These are phyloP conservation scores for Breynia disticha DNA, from an alignment of 441 rosid genomes.

Conservation along the genomic window DNA sequence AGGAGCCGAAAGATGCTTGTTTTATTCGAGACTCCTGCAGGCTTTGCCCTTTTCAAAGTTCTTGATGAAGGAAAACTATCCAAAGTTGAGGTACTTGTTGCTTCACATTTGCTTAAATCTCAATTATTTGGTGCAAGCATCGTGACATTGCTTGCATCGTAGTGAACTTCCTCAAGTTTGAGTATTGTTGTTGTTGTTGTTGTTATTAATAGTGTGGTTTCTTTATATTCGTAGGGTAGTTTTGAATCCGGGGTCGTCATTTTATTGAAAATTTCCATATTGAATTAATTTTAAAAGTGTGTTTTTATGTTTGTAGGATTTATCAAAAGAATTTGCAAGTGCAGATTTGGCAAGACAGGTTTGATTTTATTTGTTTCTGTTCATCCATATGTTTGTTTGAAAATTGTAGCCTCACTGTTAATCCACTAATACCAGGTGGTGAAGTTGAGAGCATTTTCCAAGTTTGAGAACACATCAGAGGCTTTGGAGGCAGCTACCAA, in stretches of 20 bases:
- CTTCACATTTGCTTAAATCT: background rate
- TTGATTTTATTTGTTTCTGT: background rate
- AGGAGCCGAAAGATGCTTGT: constrained; percentile 41
- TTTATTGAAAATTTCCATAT: background rate
- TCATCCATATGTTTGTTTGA: background rate
- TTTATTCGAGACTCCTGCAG: constrained; percentile 75
- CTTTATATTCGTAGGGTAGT: too few species aligned
- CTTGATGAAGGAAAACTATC: constrained; percentile 76
- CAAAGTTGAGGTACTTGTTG: constrained; percentile 55
- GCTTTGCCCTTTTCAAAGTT: constrained; percentile 84
- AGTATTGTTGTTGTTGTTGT: too few species aligned
- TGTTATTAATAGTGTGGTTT: too few species aligned
- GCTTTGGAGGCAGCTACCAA: constrained; percentile 78
- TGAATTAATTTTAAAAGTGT: background rate
- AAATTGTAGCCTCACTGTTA: background rate
- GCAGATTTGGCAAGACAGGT: constrained; percentile 70
- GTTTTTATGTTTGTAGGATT: constrained; percentile 34
- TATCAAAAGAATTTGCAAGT: constrained; percentile 47
- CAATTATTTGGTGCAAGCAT: background rate
- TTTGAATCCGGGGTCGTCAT: background rate
- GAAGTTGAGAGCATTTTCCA: constrained; percentile 67
- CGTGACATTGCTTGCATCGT: background rate
- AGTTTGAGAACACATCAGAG: constrained; percentile 81
- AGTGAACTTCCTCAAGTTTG: background rate
- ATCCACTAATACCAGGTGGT: constrained; percentile 39